Evolutionary conservation across 1,284 basidiomycete species (phyloP).

Genomic region (Cutaneotrichosporon cyanovorans): DNA sequence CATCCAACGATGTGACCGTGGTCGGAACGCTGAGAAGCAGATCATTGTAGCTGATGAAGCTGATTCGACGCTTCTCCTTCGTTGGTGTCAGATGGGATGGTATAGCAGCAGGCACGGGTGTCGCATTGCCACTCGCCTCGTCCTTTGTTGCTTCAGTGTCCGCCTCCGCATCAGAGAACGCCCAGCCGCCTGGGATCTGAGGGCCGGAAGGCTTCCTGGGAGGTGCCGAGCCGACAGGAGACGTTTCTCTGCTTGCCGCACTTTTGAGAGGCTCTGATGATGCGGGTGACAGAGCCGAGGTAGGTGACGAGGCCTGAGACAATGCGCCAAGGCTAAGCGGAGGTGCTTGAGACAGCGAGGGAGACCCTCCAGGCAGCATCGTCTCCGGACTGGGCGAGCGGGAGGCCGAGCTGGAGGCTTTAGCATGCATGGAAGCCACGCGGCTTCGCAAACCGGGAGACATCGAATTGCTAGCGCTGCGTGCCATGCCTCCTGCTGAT

Average conservation of each 20-base stretch:
- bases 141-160: slow-evolving; percentile 4
- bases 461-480: slow-evolving; percentile 26
- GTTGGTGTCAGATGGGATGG: slow-evolving; percentile 52
- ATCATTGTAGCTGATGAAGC: slow-evolving; percentile 78
- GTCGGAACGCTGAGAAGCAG: slow-evolving; percentile 67
- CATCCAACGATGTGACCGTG: slow-evolving; percentile 60
- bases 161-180: slow-evolving; percentile 18
- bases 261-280: not conserved
- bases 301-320: slow-evolving; percentile 11
- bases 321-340: slow-evolving; percentile 5
- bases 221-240: slow-evolving; percentile 15
- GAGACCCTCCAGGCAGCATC: not conserved
- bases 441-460: slow-evolving; percentile 20
- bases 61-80: slow-evolving; percentile 54
- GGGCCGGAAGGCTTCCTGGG: slow-evolving; percentile 31
- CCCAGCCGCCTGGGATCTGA: slow-evolving; percentile 39
- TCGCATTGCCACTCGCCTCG: not conserved
- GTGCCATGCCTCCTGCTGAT: slow-evolving; percentile 3
- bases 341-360: not conserved
- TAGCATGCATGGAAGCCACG: slow-evolving; percentile 7
- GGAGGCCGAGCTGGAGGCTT: not conserved
- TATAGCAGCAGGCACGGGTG: slow-evolving; percentile 33
- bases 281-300: slow-evolving; percentile 1
- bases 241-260: not conserved
- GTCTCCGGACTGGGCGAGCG: slow-evolving; percentile 13